A percentile compares a stretch with the other conserved stretches of the same genome.
phyloP scores from a whole-genome alignment of 129 eudicot species.

The Calendula officinalis region DNA sequence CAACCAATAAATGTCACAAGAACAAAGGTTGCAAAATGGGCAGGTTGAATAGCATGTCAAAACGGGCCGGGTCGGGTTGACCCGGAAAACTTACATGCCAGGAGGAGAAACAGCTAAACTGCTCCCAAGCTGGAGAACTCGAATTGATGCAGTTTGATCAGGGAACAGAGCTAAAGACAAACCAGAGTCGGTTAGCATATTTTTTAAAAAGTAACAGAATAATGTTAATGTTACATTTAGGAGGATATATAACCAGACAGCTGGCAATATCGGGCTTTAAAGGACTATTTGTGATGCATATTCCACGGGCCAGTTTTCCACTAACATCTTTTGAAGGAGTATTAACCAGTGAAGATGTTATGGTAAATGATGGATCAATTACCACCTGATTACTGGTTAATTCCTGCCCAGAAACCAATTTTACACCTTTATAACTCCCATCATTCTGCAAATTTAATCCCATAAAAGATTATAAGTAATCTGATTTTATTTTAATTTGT shows the following conservation, averaged over 20 bases:
- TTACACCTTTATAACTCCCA: constrained; percentile 68
- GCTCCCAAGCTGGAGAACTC: constrained; percentile 77
- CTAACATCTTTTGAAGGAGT: constrained; percentile 35
- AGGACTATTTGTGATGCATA: constrained; percentile 68
- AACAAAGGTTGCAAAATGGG: background rate
- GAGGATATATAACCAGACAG: constrained; percentile 82
- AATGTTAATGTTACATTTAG: constrained; percentile 66
- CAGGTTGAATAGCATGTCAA: background rate
- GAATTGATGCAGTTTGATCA: constrained; percentile 71
- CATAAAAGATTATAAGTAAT: background rate
- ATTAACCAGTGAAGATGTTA: constrained; percentile 37
- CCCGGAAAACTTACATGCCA: constrained; percentile 55
- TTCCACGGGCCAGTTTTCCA: constrained; percentile 74
- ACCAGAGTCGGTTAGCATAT: constrained; percentile 22
- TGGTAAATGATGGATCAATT: constrained; percentile 55
- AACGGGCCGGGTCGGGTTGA: background rate
- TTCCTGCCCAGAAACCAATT: constrained; percentile 87
- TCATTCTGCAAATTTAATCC: constrained; percentile 40
- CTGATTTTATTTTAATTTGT: background rate
- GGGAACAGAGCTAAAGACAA: constrained; percentile 63
- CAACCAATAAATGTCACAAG: constrained; percentile 1
- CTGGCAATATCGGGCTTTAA: constrained; percentile 59
- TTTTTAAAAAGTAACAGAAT: background rate
- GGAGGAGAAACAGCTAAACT: constrained; percentile 77
- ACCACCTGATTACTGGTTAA: constrained; percentile 68